These are phyloP conservation scores for Musa schizocarpa DNA, from an alignment of 176 grass and related monocot species.

Conservation along the genomic window DNA sequence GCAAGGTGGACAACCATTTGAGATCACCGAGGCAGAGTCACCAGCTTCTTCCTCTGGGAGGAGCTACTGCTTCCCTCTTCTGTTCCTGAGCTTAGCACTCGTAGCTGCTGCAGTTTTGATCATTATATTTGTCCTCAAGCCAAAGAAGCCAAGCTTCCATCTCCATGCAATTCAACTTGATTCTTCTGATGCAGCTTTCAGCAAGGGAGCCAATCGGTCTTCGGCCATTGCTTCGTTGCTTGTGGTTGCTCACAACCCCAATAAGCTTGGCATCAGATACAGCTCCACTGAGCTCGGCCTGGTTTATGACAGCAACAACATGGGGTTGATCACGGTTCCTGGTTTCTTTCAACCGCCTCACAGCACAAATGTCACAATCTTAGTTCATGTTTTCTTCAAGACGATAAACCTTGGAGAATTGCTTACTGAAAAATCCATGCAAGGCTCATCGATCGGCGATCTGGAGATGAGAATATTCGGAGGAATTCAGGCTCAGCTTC, in stretches of 20 bases:
- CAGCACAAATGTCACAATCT: slow-evolving; percentile 45
- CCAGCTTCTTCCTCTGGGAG: slow-evolving; percentile 17
- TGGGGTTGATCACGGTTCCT: slow-evolving; percentile 60
- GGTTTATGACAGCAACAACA: slow-evolving; percentile 39
- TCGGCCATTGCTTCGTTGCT: slow-evolving; percentile 55
- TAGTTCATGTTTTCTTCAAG: slow-evolving; percentile 52
- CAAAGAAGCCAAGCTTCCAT: slow-evolving; percentile 66
- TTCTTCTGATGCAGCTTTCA: slow-evolving; percentile 7
- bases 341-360: slow-evolving; percentile 72
- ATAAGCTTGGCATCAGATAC: slow-evolving; percentile 73
- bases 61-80: slow-evolving; percentile 33
- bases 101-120: slow-evolving; percentile 31
- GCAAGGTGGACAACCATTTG: neutral
- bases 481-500: slow-evolving; percentile 32
- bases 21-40: neutral
- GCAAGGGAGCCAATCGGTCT: slow-evolving; percentile 24
- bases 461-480: slow-evolving; percentile 58
- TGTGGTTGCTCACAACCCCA: slow-evolving; percentile 57
- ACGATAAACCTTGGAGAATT: slow-evolving; percentile 36
- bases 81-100: slow-evolving; percentile 36
- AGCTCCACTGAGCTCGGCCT: slow-evolving; percentile 45
- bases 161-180: slow-evolving; percentile 60
- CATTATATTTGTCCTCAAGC: slow-evolving; percentile 43
- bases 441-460: slow-evolving; percentile 18
- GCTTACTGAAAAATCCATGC: slow-evolving; percentile 36